Evolutionary conservation across 2,329 filamentous ascomycete species (phyloP), one percentile per base, ranked within the genome.

Genomic region (Ceratocystis eucalypticola): DNA sequence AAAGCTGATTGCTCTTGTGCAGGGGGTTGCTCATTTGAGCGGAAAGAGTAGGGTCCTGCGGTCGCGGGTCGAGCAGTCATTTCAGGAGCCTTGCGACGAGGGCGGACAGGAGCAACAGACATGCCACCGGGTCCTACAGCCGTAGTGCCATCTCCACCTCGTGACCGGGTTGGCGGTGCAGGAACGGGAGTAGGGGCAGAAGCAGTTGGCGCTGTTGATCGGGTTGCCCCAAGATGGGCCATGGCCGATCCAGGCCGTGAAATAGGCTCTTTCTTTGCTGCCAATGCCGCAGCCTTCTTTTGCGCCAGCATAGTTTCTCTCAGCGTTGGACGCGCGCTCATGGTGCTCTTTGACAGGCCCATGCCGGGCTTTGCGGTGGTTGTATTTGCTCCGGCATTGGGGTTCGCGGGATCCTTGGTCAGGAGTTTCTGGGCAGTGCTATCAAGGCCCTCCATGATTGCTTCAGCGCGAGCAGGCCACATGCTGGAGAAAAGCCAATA

Each of bases 261-360:
- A 10, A 82, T 84, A 1, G 85, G 73, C 65, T 80, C 82, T 68
- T 77, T 80, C 64, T 73, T 74, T 44, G 79, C 73, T 45, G 80
- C 76, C 70, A 83, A 70, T 4, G 77, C 73, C 30, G 82, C 73
- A 30, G 82, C 84, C 71, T 80, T 90, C 76, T 91, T 92, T 73
- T 93, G 88, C 5, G 91, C 91, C 72, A 91, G 78, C 80, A 96
- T 91, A 2, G 89, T 81, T 71, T 96, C 92, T 69, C 89, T 87
- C 30, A 96, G 76, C 10, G 88, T 89, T 10, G 84, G 82, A 69
- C 86, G 87, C 50, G 80, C 59, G 2, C 79, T 77, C 74, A 80
- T 82, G 15, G 83, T 85, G 71, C 84, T 87, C 74, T 83, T 85
- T 1, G 84, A 87, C 25, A 88, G 76, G 8, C 84, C 83, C 44